These are phyloP conservation scores for Rhodotorula taiwanensis DNA, from an alignment of 768 basidiomycete species.

Conservation along the genomic window DNA sequence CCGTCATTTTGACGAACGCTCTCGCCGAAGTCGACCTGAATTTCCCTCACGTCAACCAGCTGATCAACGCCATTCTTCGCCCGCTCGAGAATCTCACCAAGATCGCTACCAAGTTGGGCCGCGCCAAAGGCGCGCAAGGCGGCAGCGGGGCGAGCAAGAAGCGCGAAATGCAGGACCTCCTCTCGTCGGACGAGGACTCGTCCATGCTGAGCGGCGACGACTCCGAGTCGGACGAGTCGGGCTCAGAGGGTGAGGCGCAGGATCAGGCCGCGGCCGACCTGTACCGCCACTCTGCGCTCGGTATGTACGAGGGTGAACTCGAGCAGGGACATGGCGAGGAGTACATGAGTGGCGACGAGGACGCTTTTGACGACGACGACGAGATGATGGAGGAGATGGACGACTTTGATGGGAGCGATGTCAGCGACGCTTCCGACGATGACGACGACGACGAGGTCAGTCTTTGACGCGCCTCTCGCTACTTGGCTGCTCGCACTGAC, in stretches of 20 bases:
- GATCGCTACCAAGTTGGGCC: conserved; percentile 96
- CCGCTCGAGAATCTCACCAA: conserved; percentile 88
- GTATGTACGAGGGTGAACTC: conserved; percentile 56
- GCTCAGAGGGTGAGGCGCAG: conserved; percentile 57
- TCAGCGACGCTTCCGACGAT: conserved; percentile 27
- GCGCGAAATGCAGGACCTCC: conserved; percentile 55
- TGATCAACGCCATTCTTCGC: conserved; percentile 79
- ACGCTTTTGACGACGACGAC: conserved; percentile 37
- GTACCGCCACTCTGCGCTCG: conserved; percentile 91
- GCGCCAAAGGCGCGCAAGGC: conserved; percentile 47
- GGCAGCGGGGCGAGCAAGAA: conserved; percentile 9
- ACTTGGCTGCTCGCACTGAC: not conserved
- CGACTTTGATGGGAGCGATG: conserved; percentile 18
- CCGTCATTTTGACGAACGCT: conserved; percentile 75
- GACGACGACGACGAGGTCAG: not conserved
- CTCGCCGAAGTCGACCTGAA: conserved; percentile 90
- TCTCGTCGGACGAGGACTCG: conserved; percentile 50
- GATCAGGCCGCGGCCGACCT: conserved; percentile 84
- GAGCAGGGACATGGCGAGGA: conserved; percentile 41
- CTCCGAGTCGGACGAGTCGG: conserved; percentile 48
- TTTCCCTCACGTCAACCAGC: conserved; percentile 77
- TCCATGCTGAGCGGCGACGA: conserved; percentile 44
- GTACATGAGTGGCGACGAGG: conserved; percentile 36
- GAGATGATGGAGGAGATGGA: conserved; percentile 39
- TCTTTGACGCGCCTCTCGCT: not conserved